Conservation (phyloP, 2,329 filamentous ascomycete species). For the Aspergillus quadrilineatus region DNA sequence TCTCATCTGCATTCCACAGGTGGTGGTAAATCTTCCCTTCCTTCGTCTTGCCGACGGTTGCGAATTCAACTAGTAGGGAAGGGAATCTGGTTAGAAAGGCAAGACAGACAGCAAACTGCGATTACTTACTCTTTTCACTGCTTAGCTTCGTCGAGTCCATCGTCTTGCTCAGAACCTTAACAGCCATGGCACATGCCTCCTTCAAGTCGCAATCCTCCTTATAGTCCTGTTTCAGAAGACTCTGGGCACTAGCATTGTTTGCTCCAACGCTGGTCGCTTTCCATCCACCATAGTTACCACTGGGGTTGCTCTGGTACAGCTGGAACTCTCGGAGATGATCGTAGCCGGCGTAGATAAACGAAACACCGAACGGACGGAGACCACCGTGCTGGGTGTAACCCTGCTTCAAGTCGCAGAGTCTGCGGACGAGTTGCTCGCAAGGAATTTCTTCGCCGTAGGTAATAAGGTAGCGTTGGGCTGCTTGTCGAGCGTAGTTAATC, state of each 20-base stretch:
- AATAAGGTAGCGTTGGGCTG: slow-evolving; percentile 93
- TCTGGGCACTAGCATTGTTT: slow-evolving; percentile 97
- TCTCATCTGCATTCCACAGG: slow-evolving; percentile 95
- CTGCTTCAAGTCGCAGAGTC: slow-evolving; percentile 96
- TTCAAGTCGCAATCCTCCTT: slow-evolving; percentile 96
- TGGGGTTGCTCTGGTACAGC: slow-evolving; percentile 98
- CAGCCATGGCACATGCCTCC: slow-evolving; percentile 94
- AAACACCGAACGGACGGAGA: slow-evolving; percentile 95
- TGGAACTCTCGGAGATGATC: slow-evolving; percentile 96
- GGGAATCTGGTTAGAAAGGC: slow-evolving; percentile 19
- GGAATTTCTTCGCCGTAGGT: slow-evolving; percentile 99
- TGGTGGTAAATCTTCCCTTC: slow-evolving; percentile 97
- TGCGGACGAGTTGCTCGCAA: slow-evolving; percentile 95
- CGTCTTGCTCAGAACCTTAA: slow-evolving; percentile 99
- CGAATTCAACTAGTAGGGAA: slow-evolving; percentile 78
- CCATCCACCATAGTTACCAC: slow-evolving; percentile 98
- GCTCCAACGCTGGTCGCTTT: slow-evolving; percentile 97
- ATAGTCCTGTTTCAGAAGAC: slow-evolving; percentile 97
- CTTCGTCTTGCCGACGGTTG: slow-evolving; percentile 92
- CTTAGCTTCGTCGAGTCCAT: slow-evolving; percentile 99
- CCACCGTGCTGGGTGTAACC: slow-evolving; percentile 99
- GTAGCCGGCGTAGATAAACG: slow-evolving; percentile 99
- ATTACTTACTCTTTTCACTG: slow-evolving; percentile 89
- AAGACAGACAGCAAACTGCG: too few species aligned
- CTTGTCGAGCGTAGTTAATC: slow-evolving; percentile 98